Evolutionary conservation across 768 basidiomycete genomes (phyloP).

Genomic region (Hygrocybe coccinea): DNA sequence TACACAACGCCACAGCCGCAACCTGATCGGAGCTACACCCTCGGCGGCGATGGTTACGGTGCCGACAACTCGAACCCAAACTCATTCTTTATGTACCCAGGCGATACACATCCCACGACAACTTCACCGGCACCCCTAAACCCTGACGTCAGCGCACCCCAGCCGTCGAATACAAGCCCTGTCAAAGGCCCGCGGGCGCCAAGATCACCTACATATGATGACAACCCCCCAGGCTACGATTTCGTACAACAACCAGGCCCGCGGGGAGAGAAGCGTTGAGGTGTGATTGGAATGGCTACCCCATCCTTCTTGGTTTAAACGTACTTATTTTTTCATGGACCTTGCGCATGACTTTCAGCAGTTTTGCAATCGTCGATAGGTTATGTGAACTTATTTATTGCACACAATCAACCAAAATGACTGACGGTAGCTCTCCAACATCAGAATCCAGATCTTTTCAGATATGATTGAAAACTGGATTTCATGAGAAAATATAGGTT

Average conservation of each 20-base stretch:
- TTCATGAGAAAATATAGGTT: too few relatives aligned
- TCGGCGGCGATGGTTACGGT: constrained; percentile 55
- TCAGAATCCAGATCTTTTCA: too few relatives aligned
- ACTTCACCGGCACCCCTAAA: constrained; percentile 38
- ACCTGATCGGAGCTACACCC: constrained; percentile 50
- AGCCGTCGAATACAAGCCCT: constrained; percentile 31
- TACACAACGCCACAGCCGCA: constrained; percentile 21
- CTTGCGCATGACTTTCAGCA: too few relatives aligned
- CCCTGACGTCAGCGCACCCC: constrained; percentile 26
- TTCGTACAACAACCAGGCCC: constrained; percentile 46
- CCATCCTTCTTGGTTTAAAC: too few relatives aligned
- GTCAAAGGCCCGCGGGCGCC: constrained; percentile 41
- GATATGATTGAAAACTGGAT: too few relatives aligned
- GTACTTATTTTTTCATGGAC: too few relatives aligned
- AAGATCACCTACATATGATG: constrained; percentile 36
- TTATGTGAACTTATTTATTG: too few relatives aligned
- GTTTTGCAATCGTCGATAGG: too few relatives aligned
- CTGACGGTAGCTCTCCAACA: too few relatives aligned
- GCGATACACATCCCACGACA: constrained; percentile 13
- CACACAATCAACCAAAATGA: too few relatives aligned
- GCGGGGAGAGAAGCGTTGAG: constrained; percentile 37
- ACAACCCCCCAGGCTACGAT: constrained; percentile 67
- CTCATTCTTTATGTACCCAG: constrained; percentile 22
- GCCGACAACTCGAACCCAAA: constrained; percentile 23
- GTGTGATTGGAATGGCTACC: neutral